Evolutionary conservation across 1,139 yeast species (phyloP).

Genomic region (Pichia cactophila): DNA sequence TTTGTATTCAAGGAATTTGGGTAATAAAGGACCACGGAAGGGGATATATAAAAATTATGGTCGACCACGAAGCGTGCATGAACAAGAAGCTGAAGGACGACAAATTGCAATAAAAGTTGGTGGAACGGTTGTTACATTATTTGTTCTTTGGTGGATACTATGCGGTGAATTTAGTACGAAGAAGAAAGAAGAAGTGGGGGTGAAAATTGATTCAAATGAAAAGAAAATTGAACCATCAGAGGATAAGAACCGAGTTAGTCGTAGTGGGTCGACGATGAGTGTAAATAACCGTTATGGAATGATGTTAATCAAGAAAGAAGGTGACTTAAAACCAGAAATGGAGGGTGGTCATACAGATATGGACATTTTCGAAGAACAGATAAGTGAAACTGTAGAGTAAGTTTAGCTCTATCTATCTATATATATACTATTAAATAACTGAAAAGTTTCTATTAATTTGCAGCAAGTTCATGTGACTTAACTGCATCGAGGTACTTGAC

Average conservation of each 20-base stretch:
- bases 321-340: background rate
- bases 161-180: constrained; percentile 7
- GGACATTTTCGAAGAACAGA: constrained; percentile 9
- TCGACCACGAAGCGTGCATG: constrained; percentile 4
- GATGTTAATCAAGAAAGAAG: constrained; percentile 8
- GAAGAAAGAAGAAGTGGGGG: background rate
- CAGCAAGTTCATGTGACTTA: background rate
- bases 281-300: constrained; percentile 15
- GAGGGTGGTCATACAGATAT: background rate
- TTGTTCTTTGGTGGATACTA: constrained; percentile 9
- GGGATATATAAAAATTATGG: constrained; percentile 17
- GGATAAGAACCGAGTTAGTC: constrained; percentile 2
- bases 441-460: too few relatives aligned
- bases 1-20: constrained; percentile 17
- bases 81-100: constrained; percentile 12
- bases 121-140: constrained; percentile 7
- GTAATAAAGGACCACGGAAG: constrained; percentile 15
- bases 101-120: constrained; percentile 8
- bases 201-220: background rate
- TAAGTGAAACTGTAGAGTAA: constrained; percentile 11
- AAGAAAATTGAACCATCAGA: background rate
- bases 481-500: background rate
- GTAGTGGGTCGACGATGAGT: constrained; percentile 9
- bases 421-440: too few relatives aligned
- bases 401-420: too few relatives aligned